These are phyloP conservation scores for Xylariaceae sp. DNA, from an alignment of 2,329 filamentous ascomycete species.

Conservation along the genomic window DNA sequence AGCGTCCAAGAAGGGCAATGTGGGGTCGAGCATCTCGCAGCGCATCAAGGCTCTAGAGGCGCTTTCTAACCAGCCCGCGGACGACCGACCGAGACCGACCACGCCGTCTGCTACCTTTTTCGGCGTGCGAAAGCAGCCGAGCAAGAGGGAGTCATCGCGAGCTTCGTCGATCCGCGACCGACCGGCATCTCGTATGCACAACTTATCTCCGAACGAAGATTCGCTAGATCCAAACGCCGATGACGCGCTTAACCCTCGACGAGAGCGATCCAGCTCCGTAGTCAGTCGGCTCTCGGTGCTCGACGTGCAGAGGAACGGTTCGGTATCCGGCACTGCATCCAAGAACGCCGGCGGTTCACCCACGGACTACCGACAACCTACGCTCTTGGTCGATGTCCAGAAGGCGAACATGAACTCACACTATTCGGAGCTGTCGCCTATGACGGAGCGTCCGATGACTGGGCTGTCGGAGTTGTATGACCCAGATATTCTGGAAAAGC, in stretches of 20 bases:
- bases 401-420: conserved; percentile 33
- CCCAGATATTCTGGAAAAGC: conserved; percentile 34
- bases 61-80: conserved; percentile 47
- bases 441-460: conserved; percentile 35
- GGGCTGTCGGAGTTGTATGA: conserved; percentile 45
- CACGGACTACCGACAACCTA: conserved; percentile 54
- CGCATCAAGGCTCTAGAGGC: conserved; percentile 91
- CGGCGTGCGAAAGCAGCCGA: conserved; percentile 37
- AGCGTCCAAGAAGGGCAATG: conserved; percentile 67
- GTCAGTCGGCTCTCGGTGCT: conserved; percentile 53
- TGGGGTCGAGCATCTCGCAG: conserved; percentile 87
- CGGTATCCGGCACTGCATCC: conserved; percentile 49
- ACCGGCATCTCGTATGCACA: conserved; percentile 30
- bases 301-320: conserved; percentile 52
- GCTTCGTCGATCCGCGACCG: conserved; percentile 35
- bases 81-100: conserved; percentile 27
- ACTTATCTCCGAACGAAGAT: conserved; percentile 22
- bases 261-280: conserved; percentile 50
- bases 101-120: conserved; percentile 41
- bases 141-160: conserved; percentile 30
- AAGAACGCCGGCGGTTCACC: conserved; percentile 43
- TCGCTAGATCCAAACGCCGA: conserved; percentile 28
- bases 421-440: conserved; percentile 26
- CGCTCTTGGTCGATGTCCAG: conserved; percentile 54
- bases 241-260: conserved; percentile 21